Evolutionary conservation across 768 basidiomycete species (phyloP).

Genomic region (Omphalotus guepiniiformis): DNA sequence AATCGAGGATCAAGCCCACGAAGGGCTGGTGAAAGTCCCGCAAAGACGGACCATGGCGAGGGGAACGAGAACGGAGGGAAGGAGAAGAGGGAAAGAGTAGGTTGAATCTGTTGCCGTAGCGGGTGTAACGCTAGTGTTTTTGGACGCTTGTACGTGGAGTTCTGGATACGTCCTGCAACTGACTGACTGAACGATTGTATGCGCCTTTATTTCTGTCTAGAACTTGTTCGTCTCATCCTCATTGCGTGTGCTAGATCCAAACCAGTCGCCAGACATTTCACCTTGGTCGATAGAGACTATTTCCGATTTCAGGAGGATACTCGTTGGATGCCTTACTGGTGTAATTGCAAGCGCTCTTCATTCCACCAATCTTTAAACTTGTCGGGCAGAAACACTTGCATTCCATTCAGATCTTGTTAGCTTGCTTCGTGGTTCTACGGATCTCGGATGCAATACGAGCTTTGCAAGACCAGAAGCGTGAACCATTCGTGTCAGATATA

Average conservation of each 20-base stretch:
- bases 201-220: too few relatives aligned
- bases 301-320: slow-evolving; percentile 48
- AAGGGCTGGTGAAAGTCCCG: slow-evolving; percentile 25
- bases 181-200: not conserved
- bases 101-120: slow-evolving; percentile 30
- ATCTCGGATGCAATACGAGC: slow-evolving; percentile 28
- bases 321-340: slow-evolving; percentile 67
- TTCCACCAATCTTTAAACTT: too few relatives aligned
- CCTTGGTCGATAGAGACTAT: slow-evolving; percentile 53
- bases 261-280: slow-evolving; percentile 29
- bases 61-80: too few relatives aligned
- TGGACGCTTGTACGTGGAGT: slow-evolving; percentile 67
- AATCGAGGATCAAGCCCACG: slow-evolving; percentile 71
- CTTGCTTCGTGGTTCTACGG: slow-evolving; percentile 50
- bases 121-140: slow-evolving; percentile 50
- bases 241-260: too few relatives aligned
- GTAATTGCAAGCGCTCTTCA: slow-evolving; percentile 8
- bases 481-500: slow-evolving; percentile 57
- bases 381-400: slow-evolving; percentile 69
- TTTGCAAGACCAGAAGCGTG: too few relatives aligned
- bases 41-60: slow-evolving; percentile 5
- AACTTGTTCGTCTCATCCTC: too few relatives aligned
- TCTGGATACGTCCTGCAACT: not conserved
- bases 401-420: slow-evolving; percentile 67
- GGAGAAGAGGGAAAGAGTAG: slow-evolving; percentile 24